phyloP scores from a whole-genome alignment of 1,284 basidiomycete genomes.

The Thelephora terrestris region DNA sequence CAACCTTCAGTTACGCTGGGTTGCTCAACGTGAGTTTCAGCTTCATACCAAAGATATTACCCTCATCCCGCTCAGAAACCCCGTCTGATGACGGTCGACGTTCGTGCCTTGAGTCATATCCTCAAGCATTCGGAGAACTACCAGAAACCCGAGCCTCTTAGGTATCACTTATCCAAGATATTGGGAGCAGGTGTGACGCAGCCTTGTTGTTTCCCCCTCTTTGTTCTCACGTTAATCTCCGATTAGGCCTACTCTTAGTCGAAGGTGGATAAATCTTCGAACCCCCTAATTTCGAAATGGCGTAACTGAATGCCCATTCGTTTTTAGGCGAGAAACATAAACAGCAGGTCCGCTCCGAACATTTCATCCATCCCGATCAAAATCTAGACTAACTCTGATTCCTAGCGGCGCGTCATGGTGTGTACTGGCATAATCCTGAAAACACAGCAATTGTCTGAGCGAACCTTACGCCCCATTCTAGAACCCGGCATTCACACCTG shows the following conservation, averaged over 20 bases:
- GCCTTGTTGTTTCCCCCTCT: neutral
- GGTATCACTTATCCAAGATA: conserved; percentile 26
- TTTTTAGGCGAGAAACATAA: conserved; percentile 29
- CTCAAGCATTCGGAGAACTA: conserved; percentile 35
- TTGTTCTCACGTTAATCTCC: neutral
- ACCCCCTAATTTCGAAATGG: neutral
- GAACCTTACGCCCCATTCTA: conserved; percentile 4
- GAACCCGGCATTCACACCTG: conserved; percentile 24
- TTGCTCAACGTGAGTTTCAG: no score
- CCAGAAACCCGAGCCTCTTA: conserved; percentile 31
- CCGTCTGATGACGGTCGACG: conserved; percentile 34
- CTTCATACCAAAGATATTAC: no score
- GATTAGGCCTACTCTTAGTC: conserved; percentile 29
- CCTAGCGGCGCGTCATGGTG: conserved; percentile 23
- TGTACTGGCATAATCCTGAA: neutral
- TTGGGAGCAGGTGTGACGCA: conserved; percentile 30
- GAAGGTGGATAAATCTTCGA: conserved; percentile 22
- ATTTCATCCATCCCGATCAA: neutral
- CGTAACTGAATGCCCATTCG: no score
- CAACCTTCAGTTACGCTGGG: conserved; percentile 29
- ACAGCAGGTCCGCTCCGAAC: conserved; percentile 28
- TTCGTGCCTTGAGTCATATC: conserved; percentile 38
- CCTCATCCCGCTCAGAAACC: conserved; percentile 18
- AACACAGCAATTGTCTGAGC: neutral
- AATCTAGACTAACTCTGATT: neutral